Conservation (phyloP, 208 protist genomes). For the Trypanosoma cruzi region DNA sequence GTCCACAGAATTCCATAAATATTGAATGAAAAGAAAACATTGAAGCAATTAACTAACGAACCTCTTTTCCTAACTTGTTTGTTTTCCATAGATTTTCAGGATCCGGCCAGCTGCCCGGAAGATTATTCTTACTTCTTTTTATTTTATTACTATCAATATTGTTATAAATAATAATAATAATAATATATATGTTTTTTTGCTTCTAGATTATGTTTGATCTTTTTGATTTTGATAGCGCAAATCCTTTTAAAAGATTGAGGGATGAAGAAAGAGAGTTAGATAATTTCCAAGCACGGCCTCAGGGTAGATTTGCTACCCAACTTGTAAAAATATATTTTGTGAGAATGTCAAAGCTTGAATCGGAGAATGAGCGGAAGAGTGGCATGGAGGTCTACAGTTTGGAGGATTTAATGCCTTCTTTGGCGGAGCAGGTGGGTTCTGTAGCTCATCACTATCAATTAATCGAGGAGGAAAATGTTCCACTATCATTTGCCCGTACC, state of each 20-base stretch:
- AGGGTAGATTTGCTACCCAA: constrained; percentile 9
- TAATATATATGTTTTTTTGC: constrained; percentile 3
- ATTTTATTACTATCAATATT: not conserved
- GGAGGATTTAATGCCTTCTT: constrained; percentile 21
- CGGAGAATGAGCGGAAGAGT: not conserved
- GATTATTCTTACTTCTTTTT: too few species aligned
- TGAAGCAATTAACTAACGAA: too few species aligned
- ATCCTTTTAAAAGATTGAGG: constrained; percentile 7
- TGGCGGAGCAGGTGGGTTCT: constrained; percentile 22
- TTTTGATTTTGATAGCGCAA: constrained; percentile 13
- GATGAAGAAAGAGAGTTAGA: not conserved
- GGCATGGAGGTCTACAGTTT: constrained; percentile 18
- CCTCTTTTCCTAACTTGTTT: too few species aligned
- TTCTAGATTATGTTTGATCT: constrained; percentile 10
- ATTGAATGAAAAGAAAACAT: too few species aligned
- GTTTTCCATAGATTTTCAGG: too few species aligned
- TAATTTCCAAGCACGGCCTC: constrained; percentile 3
- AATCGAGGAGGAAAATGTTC: constrained; percentile 19
- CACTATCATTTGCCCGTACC: constrained; percentile 24
- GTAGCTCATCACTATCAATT: constrained; percentile 33
- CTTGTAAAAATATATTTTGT: constrained; percentile 31
- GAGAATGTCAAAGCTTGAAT: constrained; percentile 11
- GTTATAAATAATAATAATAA: not conserved
- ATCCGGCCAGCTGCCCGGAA: too few species aligned
- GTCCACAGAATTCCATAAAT: too few species aligned